These are phyloP conservation scores for Pleurotus citrinopileatus DNA, from an alignment of 768 basidiomycete genomes.

Conservation along the genomic window DNA sequence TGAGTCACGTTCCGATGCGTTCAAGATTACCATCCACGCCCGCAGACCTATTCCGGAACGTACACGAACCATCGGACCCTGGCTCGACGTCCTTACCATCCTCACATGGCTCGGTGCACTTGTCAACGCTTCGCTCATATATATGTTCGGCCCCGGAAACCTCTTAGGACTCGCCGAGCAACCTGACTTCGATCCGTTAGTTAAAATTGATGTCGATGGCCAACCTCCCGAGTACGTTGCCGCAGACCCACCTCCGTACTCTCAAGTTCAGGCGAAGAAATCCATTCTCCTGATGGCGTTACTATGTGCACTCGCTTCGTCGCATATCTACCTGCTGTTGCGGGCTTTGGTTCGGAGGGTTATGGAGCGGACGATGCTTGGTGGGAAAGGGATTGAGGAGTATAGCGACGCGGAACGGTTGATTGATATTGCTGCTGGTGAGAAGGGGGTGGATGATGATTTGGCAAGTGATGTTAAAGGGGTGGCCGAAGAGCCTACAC, in stretches of 20 bases:
- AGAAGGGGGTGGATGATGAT: constrained; percentile 40
- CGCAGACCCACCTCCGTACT: neutral
- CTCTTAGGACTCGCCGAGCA: constrained; percentile 1
- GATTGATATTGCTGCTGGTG: constrained; percentile 49
- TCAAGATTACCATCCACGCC: constrained; percentile 87
- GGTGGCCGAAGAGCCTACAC: constrained; percentile 21
- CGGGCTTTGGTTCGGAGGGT: constrained; percentile 61
- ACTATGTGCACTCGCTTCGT: constrained; percentile 77
- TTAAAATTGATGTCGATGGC: constrained; percentile 12
- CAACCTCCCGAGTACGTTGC: constrained; percentile 1
- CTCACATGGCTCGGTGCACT: constrained; percentile 88
- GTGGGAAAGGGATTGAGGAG: constrained; percentile 55
- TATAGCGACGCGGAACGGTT: constrained; percentile 54
- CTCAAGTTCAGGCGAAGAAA: constrained; percentile 5
- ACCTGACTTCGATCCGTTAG: neutral
- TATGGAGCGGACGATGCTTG: constrained; percentile 76
- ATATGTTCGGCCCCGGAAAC: constrained; percentile 70
- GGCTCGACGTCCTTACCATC: constrained; percentile 86
- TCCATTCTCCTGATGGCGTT: constrained; percentile 57
- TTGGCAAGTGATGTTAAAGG: constrained; percentile 18
- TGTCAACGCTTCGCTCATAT: constrained; percentile 87
- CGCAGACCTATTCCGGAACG: constrained; percentile 84
- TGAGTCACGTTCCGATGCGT: constrained; percentile 90
- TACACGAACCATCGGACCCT: constrained; percentile 90
- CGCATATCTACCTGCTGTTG: constrained; percentile 79